Evolutionary conservation across 2,329 filamentous ascomycete genomes (phyloP).

Genomic region (Xylariales sp.): DNA sequence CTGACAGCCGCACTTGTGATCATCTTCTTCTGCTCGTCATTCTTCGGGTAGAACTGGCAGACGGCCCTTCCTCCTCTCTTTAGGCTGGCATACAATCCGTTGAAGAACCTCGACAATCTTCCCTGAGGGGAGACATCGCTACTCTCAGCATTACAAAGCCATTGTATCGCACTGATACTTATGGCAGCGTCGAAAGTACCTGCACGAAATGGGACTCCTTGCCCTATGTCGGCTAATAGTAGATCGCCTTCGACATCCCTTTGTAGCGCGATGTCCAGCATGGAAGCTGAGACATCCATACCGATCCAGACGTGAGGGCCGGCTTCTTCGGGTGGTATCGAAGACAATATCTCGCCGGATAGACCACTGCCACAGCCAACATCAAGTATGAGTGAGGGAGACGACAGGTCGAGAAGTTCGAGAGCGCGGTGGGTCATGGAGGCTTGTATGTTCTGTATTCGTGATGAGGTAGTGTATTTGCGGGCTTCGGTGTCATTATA

Average conservation of each 20-base stretch:
- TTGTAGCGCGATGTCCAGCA: conserved; percentile 93
- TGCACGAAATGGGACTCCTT: conserved; percentile 88
- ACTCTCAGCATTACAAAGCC: conserved; percentile 93
- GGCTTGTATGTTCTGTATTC: conserved; percentile 92
- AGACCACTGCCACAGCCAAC: conserved; percentile 95
- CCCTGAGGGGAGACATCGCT: conserved; percentile 78
- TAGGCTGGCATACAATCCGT: conserved; percentile 81
- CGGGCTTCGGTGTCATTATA: conserved; percentile 94
- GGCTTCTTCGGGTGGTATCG: conserved; percentile 62
- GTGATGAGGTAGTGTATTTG: conserved; percentile 95
- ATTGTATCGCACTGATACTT: conserved; percentile 93
- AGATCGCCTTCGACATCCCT: conserved; percentile 89
- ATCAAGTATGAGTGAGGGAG: conserved; percentile 86
- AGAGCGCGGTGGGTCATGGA: conserved; percentile 92
- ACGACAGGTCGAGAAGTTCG: conserved; percentile 75
- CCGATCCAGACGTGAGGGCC: conserved; percentile 95
- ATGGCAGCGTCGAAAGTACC: conserved; percentile 94
- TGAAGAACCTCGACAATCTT: conserved; percentile 81
- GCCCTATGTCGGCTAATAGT: conserved; percentile 90
- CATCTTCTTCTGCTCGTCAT: conserved; percentile 86
- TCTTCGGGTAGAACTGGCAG: conserved; percentile 98
- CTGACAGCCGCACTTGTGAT: conserved; percentile 86
- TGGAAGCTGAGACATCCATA: conserved; percentile 91
- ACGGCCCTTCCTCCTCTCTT: conserved; percentile 83
- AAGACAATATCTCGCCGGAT: conserved; percentile 86